Evolutionary conservation across 495 filamentous ascomycete species (phyloP).

Genomic region (Arthonia radiata): DNA sequence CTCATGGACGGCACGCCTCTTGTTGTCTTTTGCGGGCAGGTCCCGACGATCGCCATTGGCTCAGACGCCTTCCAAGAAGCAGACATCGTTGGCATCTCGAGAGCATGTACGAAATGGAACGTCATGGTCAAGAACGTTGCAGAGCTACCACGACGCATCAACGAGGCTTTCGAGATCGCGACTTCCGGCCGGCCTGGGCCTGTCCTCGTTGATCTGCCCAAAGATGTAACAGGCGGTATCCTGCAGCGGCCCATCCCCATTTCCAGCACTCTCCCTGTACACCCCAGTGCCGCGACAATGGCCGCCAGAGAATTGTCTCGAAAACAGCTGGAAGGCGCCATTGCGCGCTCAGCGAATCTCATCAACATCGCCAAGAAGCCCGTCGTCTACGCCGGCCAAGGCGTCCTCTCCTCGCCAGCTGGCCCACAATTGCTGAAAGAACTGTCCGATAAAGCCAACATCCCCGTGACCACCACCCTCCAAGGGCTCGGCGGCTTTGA

Average conservation of each 20-base stretch:
- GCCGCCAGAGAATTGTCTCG: slow-evolving; percentile 32
- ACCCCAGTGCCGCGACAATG: slow-evolving; percentile 44
- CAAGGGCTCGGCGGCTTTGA: slow-evolving; percentile 59
- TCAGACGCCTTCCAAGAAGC: slow-evolving; percentile 66
- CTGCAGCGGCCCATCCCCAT: slow-evolving; percentile 45
- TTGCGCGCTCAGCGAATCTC: slow-evolving; percentile 37
- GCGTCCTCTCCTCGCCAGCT: slow-evolving; percentile 35
- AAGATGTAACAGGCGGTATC: slow-evolving; percentile 49
- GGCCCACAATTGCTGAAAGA: slow-evolving; percentile 41
- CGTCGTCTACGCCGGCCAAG: slow-evolving; percentile 52
- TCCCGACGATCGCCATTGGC: slow-evolving; percentile 44
- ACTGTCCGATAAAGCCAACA: slow-evolving; percentile 45
- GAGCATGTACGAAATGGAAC: slow-evolving; percentile 68
- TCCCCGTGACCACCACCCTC: slow-evolving; percentile 56
- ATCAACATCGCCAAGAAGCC: slow-evolving; percentile 55
- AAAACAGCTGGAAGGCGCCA: slow-evolving; percentile 32
- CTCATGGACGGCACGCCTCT: slow-evolving; percentile 56
- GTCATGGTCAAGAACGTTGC: slow-evolving; percentile 63
- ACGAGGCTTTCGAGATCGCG: slow-evolving; percentile 69
- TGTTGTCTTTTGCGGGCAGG: slow-evolving; percentile 61
- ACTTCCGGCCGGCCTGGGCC: slow-evolving; percentile 51
- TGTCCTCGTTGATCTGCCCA: slow-evolving; percentile 58
- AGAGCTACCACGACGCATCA: slow-evolving; percentile 52
- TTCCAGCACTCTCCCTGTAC: slow-evolving; percentile 31
- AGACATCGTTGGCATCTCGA: slow-evolving; percentile 50